phyloP scores from a whole-genome alignment of 2,329 filamentous ascomycete species.

The Fusarium redolens region DNA sequence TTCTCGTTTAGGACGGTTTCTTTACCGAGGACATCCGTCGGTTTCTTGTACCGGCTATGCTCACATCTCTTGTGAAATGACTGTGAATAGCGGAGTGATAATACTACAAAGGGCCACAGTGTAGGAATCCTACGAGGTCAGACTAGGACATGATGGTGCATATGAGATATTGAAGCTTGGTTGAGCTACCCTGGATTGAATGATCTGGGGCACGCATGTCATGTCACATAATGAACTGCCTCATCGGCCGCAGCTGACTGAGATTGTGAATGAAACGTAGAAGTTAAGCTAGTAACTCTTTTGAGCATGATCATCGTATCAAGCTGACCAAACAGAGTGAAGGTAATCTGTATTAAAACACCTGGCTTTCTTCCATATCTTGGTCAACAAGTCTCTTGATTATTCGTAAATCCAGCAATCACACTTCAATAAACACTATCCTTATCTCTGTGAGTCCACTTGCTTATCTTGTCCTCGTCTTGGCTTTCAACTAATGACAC shows the following conservation, averaged over 20 bases:
- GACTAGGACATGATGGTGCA: background rate
- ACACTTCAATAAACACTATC: background rate
- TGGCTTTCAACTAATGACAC: background rate
- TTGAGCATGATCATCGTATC: background rate
- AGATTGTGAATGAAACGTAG: background rate
- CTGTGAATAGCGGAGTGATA: accelerated
- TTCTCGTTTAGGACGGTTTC: background rate
- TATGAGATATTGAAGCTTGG: background rate
- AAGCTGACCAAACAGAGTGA: background rate
- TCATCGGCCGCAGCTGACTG: background rate
- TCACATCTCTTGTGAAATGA: background rate
- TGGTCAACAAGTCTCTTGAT: background rate
- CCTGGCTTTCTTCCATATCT: background rate
- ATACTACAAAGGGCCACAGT: too few relatives aligned
- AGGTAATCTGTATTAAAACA: conserved; percentile 1
- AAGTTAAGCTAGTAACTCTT: background rate
- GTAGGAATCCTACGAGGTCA: background rate
- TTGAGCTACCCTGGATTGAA: background rate
- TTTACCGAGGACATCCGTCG: background rate
- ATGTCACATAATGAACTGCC: background rate
- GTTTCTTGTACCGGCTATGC: background rate
- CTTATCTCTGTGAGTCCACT: background rate
- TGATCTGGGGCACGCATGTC: background rate
- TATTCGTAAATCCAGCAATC: background rate
- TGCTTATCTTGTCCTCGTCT: background rate